Evolutionary conservation across 2,329 filamentous ascomycete species (phyloP).

Genomic region (Neoscytalidium dimidiatum): DNA sequence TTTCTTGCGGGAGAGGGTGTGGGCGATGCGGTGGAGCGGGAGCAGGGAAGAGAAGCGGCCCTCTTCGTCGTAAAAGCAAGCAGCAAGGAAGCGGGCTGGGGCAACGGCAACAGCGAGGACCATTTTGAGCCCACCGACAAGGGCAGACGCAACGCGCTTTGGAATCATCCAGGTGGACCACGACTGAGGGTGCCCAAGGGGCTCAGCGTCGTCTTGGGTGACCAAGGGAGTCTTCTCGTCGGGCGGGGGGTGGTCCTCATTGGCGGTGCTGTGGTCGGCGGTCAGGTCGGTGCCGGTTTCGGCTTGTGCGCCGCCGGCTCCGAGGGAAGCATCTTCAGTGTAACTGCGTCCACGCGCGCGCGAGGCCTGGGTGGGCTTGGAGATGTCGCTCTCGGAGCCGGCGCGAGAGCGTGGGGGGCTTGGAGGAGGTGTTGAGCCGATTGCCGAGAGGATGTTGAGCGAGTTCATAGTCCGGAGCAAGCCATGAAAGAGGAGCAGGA

Average conservation of each 20-base stretch:
- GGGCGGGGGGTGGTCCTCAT: constrained; percentile 36
- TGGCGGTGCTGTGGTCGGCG: neutral
- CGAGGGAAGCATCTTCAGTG: constrained; percentile 11
- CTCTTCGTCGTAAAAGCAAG: constrained; percentile 79
- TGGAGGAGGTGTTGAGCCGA: constrained; percentile 58
- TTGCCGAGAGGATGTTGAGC: constrained; percentile 86
- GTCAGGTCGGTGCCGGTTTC: constrained; percentile 4
- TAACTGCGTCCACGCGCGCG: constrained; percentile 20
- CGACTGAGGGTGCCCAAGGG: constrained; percentile 35
- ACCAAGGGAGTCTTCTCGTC: constrained; percentile 74
- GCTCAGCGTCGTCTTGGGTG: constrained; percentile 30
- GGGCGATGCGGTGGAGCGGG: constrained; percentile 66
- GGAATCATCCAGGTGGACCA: constrained; percentile 57
- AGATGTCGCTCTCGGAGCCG: constrained; percentile 53
- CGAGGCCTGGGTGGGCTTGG: constrained; percentile 30
- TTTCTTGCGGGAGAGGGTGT: constrained; percentile 47
- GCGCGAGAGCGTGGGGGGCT: constrained; percentile 55
- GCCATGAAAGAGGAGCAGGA: constrained; percentile 45
- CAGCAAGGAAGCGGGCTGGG: constrained; percentile 79
- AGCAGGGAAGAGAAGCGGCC: constrained; percentile 77
- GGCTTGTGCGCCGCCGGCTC: neutral
- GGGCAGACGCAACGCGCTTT: constrained; percentile 67
- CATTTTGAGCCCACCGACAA: constrained; percentile 76
- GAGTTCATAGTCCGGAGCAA: constrained; percentile 80
- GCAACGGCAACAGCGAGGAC: constrained; percentile 76